A percentile compares a stretch with the other conserved stretches of the same genome.
These are phyloP conservation scores for Cynara cardunculus DNA, from an alignment of 129 eudicot species.

Conservation along the genomic window DNA sequence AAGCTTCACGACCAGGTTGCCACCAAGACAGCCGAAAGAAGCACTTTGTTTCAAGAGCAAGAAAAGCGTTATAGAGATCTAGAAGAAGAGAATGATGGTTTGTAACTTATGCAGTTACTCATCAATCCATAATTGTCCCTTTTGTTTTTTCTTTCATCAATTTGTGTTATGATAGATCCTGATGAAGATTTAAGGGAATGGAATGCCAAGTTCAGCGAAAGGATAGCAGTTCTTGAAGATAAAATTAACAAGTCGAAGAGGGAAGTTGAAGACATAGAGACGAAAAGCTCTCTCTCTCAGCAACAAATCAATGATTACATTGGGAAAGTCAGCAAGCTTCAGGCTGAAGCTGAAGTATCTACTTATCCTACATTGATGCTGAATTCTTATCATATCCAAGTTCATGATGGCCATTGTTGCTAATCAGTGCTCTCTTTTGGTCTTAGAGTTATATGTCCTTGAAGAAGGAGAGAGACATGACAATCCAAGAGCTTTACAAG, in stretches of 20 bases:
- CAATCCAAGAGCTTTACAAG: conserved; percentile 46
- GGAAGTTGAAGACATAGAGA: conserved; percentile 51
- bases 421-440: conserved; percentile 15
- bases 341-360: conserved; percentile 54
- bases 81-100: conserved; percentile 71
- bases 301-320: conserved; percentile 18
- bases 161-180: conserved; percentile 47
- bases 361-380: conserved; percentile 1
- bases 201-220: conserved; percentile 52
- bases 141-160: neutral
- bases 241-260: conserved; percentile 53
- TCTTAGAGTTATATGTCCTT: conserved; percentile 42
- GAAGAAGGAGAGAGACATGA: conserved; percentile 69
- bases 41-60: conserved; percentile 47
- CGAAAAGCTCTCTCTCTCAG: conserved; percentile 22
- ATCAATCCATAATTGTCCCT: neutral
- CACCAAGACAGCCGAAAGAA: conserved; percentile 60
- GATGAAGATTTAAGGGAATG: conserved; percentile 79
- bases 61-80: conserved; percentile 43
- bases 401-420: neutral
- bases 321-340: conserved; percentile 48
- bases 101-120: conserved; percentile 12
- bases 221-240: conserved; percentile 46
- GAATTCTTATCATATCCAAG: conserved; percentile 11
- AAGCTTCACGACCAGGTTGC: conserved; percentile 44